These are phyloP conservation scores for Pseudoscleropodium purum DNA, from an alignment of 225 moss, liverwort and hornwort genomes.

Conservation along the genomic window DNA sequence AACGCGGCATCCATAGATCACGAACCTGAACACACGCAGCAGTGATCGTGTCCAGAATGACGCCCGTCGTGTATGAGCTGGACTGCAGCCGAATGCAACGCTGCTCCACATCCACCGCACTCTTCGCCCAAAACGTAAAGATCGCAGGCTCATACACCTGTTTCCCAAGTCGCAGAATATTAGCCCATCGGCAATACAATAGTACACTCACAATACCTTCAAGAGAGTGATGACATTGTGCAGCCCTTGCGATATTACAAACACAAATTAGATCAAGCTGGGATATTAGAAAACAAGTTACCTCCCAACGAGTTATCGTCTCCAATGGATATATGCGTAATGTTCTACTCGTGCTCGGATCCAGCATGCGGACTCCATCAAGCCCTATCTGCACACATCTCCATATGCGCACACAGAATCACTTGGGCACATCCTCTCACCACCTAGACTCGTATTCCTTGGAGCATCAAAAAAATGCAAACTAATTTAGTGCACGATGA, in stretches of 20 bases:
- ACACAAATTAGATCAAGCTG: not conserved
- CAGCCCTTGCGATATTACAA: not conserved
- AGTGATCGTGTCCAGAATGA: slow-evolving; percentile 91
- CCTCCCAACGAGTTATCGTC: slow-evolving; percentile 96
- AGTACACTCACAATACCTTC: not conserved
- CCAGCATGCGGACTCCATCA: slow-evolving; percentile 94
- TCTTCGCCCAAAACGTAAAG: slow-evolving; percentile 97
- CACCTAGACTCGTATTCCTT: not conserved
- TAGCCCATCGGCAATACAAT: not conserved
- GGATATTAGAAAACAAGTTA: not conserved
- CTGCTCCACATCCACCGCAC: slow-evolving; percentile 88
- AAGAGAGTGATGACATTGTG: not conserved
- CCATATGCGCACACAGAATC: not conserved
- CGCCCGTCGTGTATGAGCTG: slow-evolving; percentile 66
- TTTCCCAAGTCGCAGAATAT: not conserved
- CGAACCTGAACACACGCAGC: slow-evolving; percentile 94
- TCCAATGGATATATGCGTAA: slow-evolving; percentile 90
- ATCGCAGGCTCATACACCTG: slow-evolving; percentile 84
- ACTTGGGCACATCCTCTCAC: not conserved
- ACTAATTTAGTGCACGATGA: not conserved
- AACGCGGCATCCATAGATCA: not conserved
- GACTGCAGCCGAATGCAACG: slow-evolving; percentile 85
- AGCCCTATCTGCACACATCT: slow-evolving; percentile 81
- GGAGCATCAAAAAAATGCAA: not conserved
- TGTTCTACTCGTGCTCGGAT: slow-evolving; percentile 66